These are phyloP conservation scores for Aspergillus ibericus DNA, from an alignment of 2,329 filamentous ascomycete genomes.

Conservation along the genomic window DNA sequence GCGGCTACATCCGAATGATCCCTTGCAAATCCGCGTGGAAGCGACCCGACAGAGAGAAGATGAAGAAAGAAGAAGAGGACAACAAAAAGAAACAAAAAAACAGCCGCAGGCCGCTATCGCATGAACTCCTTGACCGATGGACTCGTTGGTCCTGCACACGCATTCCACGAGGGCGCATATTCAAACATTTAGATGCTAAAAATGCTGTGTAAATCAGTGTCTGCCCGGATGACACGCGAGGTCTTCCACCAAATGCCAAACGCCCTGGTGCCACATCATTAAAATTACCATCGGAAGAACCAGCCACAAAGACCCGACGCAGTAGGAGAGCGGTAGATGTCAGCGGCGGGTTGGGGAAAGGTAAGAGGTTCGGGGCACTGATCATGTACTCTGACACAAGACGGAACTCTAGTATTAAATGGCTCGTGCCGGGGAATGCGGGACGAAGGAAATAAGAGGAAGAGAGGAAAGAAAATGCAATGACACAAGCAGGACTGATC, in stretches of 20 bases:
- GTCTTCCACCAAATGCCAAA: conserved; percentile 19
- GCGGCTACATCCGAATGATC: conserved; percentile 8
- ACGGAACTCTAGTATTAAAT: conserved; percentile 29
- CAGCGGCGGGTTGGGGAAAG: conserved; percentile 6
- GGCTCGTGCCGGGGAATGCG: conserved; percentile 24
- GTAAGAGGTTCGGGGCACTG: conserved; percentile 14
- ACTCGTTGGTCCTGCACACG: conserved; percentile 11
- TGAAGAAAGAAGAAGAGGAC: conserved; percentile 1
- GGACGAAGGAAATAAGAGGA: conserved; percentile 18
- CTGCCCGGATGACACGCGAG: conserved; percentile 10
- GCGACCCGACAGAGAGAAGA: background rate
- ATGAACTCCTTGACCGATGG: conserved; percentile 21
- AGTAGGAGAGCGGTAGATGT: conserved; percentile 3
- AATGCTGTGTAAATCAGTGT: conserved; percentile 14
- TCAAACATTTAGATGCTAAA: conserved; percentile 21
- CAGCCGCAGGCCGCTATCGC: conserved; percentile 17
- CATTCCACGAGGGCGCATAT: conserved; percentile 14
- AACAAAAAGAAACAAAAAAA: conserved; percentile 7
- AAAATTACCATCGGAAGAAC: conserved; percentile 13
- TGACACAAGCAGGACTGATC: conserved; percentile 19
- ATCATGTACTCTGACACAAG: conserved; percentile 25
- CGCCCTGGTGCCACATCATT: conserved; percentile 18
- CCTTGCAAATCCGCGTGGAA: background rate
- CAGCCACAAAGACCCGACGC: conserved; percentile 5
- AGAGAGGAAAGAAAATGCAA: conserved; percentile 17